Evolutionary conservation across 805 yeast species (phyloP).

Genomic region (Yamadazyma sp.): DNA sequence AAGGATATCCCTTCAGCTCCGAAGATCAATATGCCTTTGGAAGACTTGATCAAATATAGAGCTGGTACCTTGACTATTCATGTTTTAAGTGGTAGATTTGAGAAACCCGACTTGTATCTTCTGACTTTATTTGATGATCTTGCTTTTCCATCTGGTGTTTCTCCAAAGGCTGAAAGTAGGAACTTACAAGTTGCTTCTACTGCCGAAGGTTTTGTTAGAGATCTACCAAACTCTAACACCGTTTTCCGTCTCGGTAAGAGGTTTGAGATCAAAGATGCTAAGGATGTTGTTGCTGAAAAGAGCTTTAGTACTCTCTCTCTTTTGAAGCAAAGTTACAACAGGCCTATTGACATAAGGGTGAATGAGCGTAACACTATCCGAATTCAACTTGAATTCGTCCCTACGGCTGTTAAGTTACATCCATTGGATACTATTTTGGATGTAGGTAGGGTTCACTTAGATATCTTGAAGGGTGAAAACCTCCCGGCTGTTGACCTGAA

Average conservation of each 20-base stretch:
- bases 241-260: conserved; percentile 58
- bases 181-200: conserved; percentile 43
- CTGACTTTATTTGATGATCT: conserved; percentile 67
- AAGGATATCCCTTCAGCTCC: conserved; percentile 36
- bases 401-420: conserved; percentile 53
- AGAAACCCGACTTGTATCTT: conserved; percentile 49
- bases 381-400: conserved; percentile 59
- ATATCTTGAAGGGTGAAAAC: conserved; percentile 54
- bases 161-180: conserved; percentile 50
- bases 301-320: conserved; percentile 52
- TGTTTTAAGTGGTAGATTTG: conserved; percentile 49
- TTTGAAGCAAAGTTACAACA: conserved; percentile 47
- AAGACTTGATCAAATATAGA: conserved; percentile 52
- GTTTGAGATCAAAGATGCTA: conserved; percentile 44
- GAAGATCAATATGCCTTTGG: conserved; percentile 48
- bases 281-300: conserved; percentile 53
- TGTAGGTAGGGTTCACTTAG: conserved; percentile 62
- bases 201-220: conserved; percentile 67
- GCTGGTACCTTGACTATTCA: conserved; percentile 65
- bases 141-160: conserved; percentile 55
- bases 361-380: conserved; percentile 38
- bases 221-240: conserved; percentile 58
- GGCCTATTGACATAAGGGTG: conserved; percentile 48
- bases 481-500: conserved; percentile 63
- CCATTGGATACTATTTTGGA: conserved; percentile 63